Conservation (phyloP, 148 eudicot genomes). For the Silene conica region DNA sequence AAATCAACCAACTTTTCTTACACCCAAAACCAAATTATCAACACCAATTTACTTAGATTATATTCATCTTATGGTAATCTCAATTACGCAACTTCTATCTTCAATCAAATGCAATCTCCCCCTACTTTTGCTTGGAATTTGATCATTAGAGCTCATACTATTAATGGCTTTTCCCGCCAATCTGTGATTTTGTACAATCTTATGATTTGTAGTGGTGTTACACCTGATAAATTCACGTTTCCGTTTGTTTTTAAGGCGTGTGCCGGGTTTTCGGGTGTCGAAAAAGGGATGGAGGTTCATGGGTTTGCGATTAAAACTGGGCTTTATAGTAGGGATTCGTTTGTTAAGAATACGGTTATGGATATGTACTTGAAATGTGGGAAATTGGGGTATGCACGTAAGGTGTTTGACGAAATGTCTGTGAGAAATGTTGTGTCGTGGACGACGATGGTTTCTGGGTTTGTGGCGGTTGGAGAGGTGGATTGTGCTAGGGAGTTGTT, state of each 20-base stretch:
- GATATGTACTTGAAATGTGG: slow-evolving; percentile 56
- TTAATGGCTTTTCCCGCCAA: slow-evolving; percentile 25
- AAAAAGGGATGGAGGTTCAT: slow-evolving; percentile 53
- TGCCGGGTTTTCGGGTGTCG: slow-evolving; percentile 15
- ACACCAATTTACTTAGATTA: slow-evolving; percentile 32
- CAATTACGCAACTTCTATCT: slow-evolving; percentile 37
- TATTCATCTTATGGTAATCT: slow-evolving; percentile 40
- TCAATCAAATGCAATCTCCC: slow-evolving; percentile 35
- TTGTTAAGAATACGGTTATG: slow-evolving; percentile 46
- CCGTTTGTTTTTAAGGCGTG: slow-evolving; percentile 63
- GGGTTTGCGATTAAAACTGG: slow-evolving; percentile 49
- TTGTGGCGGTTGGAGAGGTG: slow-evolving; percentile 38
- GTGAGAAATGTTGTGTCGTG: slow-evolving; percentile 57
- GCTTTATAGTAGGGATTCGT: slow-evolving; percentile 35
- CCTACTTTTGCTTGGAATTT: slow-evolving; percentile 50
- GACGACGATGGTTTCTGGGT: slow-evolving; percentile 64
- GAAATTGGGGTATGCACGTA: slow-evolving; percentile 32
- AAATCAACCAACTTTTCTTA: slow-evolving; percentile 28
- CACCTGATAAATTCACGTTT: slow-evolving; percentile 61
- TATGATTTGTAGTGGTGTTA: slow-evolving; percentile 40
- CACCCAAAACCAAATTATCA: slow-evolving; percentile 19
- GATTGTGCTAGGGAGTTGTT: slow-evolving; percentile 43
- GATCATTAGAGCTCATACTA: slow-evolving; percentile 41
- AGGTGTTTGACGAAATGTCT: slow-evolving; percentile 60
- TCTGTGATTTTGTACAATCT: slow-evolving; percentile 39